Percentiles rank a stretch among this genome's conserved stretches.
Conservation (phyloP, 2,329 filamentous ascomycete genomes). For the Trichoderma harzianum region DNA sequence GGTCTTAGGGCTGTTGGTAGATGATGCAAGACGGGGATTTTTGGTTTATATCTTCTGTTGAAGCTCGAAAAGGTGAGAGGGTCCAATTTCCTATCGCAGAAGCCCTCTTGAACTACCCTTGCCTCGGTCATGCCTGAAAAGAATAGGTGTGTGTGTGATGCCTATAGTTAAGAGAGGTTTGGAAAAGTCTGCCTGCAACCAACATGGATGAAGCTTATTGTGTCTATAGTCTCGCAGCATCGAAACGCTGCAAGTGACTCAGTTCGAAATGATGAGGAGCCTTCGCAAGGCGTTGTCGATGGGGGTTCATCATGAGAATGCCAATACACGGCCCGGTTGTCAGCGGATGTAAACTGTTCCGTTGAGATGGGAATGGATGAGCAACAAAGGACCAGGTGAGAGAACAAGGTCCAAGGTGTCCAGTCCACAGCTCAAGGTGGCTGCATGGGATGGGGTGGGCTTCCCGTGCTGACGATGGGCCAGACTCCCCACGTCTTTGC, state of each 20-base stretch:
- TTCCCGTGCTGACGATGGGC: slow-evolving; percentile 5
- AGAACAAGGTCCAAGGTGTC: not conserved
- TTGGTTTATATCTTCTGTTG: slow-evolving; percentile 9
- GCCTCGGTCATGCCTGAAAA: not conserved
- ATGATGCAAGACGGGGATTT: not conserved
- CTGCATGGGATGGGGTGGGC: not conserved
- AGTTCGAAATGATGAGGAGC: not conserved
- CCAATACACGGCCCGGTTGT: not conserved
- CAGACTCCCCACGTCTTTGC: not conserved
- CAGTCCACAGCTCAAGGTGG: not conserved
- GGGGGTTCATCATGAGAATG: not conserved
- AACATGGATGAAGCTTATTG: slow-evolving; percentile 16
- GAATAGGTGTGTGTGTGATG: not conserved
- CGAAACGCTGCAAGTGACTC: not conserved
- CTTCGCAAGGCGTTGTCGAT: slow-evolving; percentile 12
- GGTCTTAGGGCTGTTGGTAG: not conserved
- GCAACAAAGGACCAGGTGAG: not conserved
- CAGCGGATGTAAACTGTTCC: slow-evolving; percentile 4
- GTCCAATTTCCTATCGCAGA: not conserved
- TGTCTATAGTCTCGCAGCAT: not conserved
- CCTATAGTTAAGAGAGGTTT: not conserved
- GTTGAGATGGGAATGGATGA: not conserved
- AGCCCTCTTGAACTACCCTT: not conserved
- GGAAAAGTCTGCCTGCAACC: not conserved
- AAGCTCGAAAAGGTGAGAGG: not conserved